A percentile compares a stretch with the other conserved stretches of the same genome.
These are phyloP conservation scores for Blastobotrys arbuscula DNA, from an alignment of 1,139 yeast genomes.

Conservation along the genomic window DNA sequence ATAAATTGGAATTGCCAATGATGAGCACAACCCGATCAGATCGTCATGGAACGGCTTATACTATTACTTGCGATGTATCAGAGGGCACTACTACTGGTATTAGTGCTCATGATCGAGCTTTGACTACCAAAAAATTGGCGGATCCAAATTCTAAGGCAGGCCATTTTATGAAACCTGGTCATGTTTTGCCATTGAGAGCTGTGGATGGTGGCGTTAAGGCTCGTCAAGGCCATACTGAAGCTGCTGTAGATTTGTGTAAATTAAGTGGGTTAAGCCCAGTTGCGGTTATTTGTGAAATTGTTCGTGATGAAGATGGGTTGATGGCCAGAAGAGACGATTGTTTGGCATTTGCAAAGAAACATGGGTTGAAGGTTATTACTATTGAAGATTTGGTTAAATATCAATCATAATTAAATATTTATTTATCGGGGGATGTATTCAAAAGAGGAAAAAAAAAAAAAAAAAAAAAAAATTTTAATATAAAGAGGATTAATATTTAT, in stretches of 20 bases:
- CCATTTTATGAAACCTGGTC: conserved; percentile 89
- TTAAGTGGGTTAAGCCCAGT: conserved; percentile 79
- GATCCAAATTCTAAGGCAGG: conserved; percentile 48
- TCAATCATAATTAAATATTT: conserved; percentile 5
- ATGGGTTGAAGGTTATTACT: conserved; percentile 66
- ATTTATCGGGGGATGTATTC: not conserved
- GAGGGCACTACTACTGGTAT: conserved; percentile 96
- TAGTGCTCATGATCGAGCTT: conserved; percentile 88
- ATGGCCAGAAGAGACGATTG: conserved; percentile 96
- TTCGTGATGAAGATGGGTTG: conserved; percentile 85
- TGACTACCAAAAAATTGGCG: conserved; percentile 72
- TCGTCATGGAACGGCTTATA: conserved; percentile 95
- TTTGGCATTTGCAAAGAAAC: conserved; percentile 56
- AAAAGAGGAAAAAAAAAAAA: conserved; percentile 1
- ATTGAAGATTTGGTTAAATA: conserved; percentile 65
- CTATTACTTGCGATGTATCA: conserved; percentile 78
- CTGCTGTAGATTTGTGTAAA: conserved; percentile 81
- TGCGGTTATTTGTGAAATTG: conserved; percentile 90
- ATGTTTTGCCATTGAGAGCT: conserved; percentile 86
- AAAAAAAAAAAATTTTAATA: no score
- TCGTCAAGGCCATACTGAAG: conserved; percentile 98
- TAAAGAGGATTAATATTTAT: not conserved
- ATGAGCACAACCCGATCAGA: conserved; percentile 59
- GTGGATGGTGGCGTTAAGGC: conserved; percentile 73
- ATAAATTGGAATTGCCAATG: conserved; percentile 68